Base-by-base conservation (phyloP, 1,284 basidiomycete species). In the Trichosporon inkin region DNA sequence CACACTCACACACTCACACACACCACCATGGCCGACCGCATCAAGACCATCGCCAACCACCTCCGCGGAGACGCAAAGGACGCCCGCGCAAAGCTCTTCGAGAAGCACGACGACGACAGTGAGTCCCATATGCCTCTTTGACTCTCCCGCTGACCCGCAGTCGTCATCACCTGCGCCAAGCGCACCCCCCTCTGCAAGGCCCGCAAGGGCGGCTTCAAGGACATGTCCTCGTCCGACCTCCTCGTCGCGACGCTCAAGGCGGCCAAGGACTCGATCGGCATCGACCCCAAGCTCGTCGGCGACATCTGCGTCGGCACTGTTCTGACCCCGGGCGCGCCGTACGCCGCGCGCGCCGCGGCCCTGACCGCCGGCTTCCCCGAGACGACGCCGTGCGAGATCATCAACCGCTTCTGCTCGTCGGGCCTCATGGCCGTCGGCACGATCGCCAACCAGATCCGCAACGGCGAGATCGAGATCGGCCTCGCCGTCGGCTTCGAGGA, bases 371-470 rank as follows among this genome's bases (percentile, higher is more conserved):
- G 62, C 10, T 63, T 63, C 62, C 62, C 56, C 54, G 56, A 65
- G 47, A 77, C 76, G 4, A 81, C 86, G 2, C 80, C 89, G 17
- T 78, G 97, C 77, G 88, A 89, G 80, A 95, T 93, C 14, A 83
- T 97, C 67, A 98, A 99, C 82, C 83, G 95, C 56, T 92, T 95
- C 77, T 98, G 95, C 80, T 94, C 92, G 1, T 92, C 89, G 32
- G 93, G 94, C 62, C 83, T 99, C 47, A 85, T 88, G 41, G 87
- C 90, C 10, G 36, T 49, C 16, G 22, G 32, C 24, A 35, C 83
- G 37, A 93, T 98, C 68, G 93, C 95, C 53, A 91, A 91, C 76
- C 84, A 91, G 78, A 98, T 99, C 74, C 78, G 80, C 53, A 76
- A 83, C 7, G 90, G 91, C 1, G 87, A 92, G 79, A 94, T 95